A percentile compares a stretch with the other conserved stretches of the same genome.
Conservation (phyloP, 1,139 yeast species). For the Candida sp. region DNA sequence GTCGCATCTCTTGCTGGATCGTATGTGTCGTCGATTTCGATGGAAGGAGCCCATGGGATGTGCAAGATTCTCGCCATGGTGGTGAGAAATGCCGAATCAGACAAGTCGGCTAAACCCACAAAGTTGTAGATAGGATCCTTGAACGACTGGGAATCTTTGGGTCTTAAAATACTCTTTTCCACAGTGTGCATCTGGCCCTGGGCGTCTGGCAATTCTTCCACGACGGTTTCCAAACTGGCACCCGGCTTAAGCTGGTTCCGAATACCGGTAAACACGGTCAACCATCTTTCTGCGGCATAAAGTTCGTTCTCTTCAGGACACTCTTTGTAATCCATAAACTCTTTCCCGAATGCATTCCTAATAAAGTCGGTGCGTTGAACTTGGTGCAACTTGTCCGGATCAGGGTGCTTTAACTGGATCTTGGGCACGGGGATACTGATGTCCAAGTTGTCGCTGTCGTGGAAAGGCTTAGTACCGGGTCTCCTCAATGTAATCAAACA, state of each 20-base stretch:
- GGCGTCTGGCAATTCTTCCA: conserved; percentile 15
- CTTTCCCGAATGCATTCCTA: conserved; percentile 43
- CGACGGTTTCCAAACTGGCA: conserved; percentile 12
- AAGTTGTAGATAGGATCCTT: conserved; percentile 34
- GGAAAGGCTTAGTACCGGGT: conserved; percentile 16
- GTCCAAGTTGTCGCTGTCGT: conserved; percentile 11
- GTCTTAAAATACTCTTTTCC: conserved; percentile 14
- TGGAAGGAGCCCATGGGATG: conserved; percentile 50
- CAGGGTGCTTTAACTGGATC: conserved; percentile 28
- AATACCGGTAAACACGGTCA: conserved; percentile 44
- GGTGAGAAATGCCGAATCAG: conserved; percentile 47
- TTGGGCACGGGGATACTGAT: conserved; percentile 22
- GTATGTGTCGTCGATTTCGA: conserved; percentile 32
- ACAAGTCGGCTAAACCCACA: conserved; percentile 44
- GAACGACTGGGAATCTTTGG: conserved; percentile 24
- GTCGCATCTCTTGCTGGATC: conserved; percentile 40
- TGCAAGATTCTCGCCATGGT: conserved; percentile 48
- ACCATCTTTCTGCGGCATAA: conserved; percentile 43
- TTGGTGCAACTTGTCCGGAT: conserved; percentile 31
- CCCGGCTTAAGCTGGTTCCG: conserved; percentile 23
- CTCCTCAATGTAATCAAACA: conserved; percentile 34
- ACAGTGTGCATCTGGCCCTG: conserved; percentile 13
- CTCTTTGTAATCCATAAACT: conserved; percentile 34
- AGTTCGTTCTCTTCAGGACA: conserved; percentile 39
- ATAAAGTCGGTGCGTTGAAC: conserved; percentile 44